Conservation (phyloP, 176 grass and related monocot genomes). For the Melocanna baccifera region DNA sequence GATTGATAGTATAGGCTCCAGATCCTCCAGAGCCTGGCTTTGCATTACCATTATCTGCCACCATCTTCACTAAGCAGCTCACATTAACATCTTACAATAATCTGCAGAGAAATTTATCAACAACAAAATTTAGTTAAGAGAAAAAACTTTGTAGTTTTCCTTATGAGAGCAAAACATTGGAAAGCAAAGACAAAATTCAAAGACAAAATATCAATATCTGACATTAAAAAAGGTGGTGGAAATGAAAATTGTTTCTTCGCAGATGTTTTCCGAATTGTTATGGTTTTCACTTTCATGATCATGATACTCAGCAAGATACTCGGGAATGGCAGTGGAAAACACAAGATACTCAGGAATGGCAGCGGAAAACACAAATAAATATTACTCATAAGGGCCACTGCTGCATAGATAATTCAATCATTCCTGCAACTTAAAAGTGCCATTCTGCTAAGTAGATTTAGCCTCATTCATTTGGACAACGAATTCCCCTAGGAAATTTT, state of each 20-base stretch:
- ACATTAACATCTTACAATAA: background rate
- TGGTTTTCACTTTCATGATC: no score
- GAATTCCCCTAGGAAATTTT: background rate
- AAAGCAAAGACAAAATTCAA: background rate
- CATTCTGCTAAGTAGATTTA: background rate
- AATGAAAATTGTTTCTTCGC: background rate
- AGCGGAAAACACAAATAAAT: no score
- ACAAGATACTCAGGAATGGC: no score
- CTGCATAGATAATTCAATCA: background rate
- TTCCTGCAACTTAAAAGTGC: background rate
- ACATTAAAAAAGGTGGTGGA: background rate
- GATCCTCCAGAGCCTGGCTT: slow-evolving; percentile 15
- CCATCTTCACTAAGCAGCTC: slow-evolving; percentile 10
- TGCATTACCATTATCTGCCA: slow-evolving; percentile 26
- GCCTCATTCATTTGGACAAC: background rate
- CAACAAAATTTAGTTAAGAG: background rate
- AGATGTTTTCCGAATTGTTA: background rate
- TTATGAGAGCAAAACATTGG: background rate
- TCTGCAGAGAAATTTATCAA: background rate
- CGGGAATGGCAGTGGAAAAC: no score
- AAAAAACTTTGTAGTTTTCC: background rate
- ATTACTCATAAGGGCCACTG: background rate
- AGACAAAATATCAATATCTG: background rate
- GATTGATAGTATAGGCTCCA: slow-evolving; percentile 42
- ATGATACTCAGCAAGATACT: no score